Base-by-base conservation (phyloP, 192 early-diverging fungal species). In the Entophlyctis helioformis region DNA sequence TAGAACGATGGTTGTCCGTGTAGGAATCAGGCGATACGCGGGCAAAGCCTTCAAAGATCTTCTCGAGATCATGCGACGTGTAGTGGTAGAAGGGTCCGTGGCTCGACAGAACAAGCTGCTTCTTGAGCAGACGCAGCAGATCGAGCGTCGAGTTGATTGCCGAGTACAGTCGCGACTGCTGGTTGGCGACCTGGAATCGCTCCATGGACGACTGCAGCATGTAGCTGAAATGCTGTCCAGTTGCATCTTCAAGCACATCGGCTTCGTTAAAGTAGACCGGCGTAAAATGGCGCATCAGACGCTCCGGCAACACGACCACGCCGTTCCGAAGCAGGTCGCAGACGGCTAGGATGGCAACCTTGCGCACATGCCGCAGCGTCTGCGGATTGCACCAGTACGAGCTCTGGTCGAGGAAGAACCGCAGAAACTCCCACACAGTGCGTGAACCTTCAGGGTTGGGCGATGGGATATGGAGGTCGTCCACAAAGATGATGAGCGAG, bases 391-490 rank as follows among this genome's bases (percentile, higher is more conserved):
- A 20, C 39, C 43, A 51, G 27, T 46, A 51, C 13, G 42, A 41
- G 1, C 32, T 18, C 12, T 13, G n/a, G 31, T 46, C 48, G 0
- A 44, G n/a, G 40, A 49, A 45, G 24, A 28, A 49, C 0, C 48
- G 36, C 36, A 33, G 31, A 44, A 45, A 49, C 2, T 49, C 48
- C n/a, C 13, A 16, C 9, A 46, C 42, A 10, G 41, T n/a, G n/a
- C n/a, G n/a, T n/a, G n/a, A n/a, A n/a, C n/a, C 15, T n/a, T 33
- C 15, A 49, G 11, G 15, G 12, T 1, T 13, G 10, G 39, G 18
- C 1, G 48, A 48, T 44, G 9, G 12, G n/a, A 45, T 2, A 39
- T 49, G 48, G 10, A 49, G 15, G 37, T 49, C 48, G 21, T 51
- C 50, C 1, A 51, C 21, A 47, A 51, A 51, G 16, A 51, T 24